These are phyloP conservation scores for Kodamaea leandrae DNA, from an alignment of 805 yeast species.

Conservation along the genomic window DNA sequence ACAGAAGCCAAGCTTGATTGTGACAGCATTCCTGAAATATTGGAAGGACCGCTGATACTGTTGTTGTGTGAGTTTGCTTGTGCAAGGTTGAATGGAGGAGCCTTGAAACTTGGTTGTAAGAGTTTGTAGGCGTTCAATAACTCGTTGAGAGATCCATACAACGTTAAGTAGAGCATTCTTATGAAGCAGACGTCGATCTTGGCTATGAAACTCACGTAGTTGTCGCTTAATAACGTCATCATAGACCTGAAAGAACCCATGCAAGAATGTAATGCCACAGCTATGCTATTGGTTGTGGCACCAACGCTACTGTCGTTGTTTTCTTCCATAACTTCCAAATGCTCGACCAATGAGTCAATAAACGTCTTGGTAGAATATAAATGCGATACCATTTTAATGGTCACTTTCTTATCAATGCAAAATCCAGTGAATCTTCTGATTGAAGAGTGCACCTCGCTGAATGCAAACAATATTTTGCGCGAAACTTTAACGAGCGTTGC, in stretches of 20 bases:
- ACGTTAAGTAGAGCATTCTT: slow-evolving; percentile 58
- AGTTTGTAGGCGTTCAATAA: slow-evolving; percentile 62
- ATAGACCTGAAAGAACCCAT: slow-evolving; percentile 51
- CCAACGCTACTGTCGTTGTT: slow-evolving; percentile 14
- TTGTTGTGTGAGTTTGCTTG: background rate
- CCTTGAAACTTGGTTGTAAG: slow-evolving; percentile 25
- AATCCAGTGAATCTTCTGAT: slow-evolving; percentile 56
- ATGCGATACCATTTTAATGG: slow-evolving; percentile 51
- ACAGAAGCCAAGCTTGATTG: too few species aligned
- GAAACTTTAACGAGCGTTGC: slow-evolving; percentile 42
- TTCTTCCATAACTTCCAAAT: slow-evolving; percentile 51
- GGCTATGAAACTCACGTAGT: slow-evolving; percentile 48
- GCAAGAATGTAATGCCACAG: slow-evolving; percentile 31
- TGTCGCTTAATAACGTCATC: slow-evolving; percentile 46
- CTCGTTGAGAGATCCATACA: slow-evolving; percentile 65
- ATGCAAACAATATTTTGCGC: slow-evolving; percentile 60
- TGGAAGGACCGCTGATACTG: slow-evolving; percentile 7
- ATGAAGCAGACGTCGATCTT: slow-evolving; percentile 63
- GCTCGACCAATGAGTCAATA: slow-evolving; percentile 56
- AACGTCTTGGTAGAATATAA: slow-evolving; percentile 52
- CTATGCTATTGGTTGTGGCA: slow-evolving; percentile 29
- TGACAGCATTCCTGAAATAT: slow-evolving; percentile 7
- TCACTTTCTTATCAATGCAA: slow-evolving; percentile 53
- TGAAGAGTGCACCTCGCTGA: slow-evolving; percentile 62
- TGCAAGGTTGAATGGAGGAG: slow-evolving; percentile 8